Percentiles rank a stretch among this genome's conserved stretches.
These are phyloP conservation scores for Ustilago shanxiensis DNA, from an alignment of 1,284 basidiomycete genomes.

Conservation along the genomic window DNA sequence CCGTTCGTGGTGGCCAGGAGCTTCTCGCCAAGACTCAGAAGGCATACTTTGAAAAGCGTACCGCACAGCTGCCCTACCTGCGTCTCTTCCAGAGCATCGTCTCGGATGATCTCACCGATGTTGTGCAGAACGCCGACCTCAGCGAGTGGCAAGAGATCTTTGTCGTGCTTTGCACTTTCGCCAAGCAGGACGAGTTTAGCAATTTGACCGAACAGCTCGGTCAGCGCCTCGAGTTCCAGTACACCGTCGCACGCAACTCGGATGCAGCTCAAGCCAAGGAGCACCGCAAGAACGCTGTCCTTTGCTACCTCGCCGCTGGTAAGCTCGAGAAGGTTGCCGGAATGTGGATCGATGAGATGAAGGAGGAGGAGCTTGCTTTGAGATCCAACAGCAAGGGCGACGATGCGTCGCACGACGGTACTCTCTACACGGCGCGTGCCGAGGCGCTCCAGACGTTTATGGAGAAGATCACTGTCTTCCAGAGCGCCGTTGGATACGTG, in stretches of 20 bases:
- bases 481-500: slow-evolving; percentile 86
- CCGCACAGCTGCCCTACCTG: slow-evolving; percentile 84
- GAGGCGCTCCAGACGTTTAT: slow-evolving; percentile 92
- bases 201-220: slow-evolving; percentile 91
- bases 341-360: slow-evolving; percentile 93
- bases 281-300: slow-evolving; percentile 87
- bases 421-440: slow-evolving; percentile 83
- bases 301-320: slow-evolving; percentile 88
- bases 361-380: slow-evolving; percentile 80
- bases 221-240: slow-evolving; percentile 87
- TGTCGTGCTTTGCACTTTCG: slow-evolving; percentile 95
- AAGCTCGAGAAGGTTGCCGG: slow-evolving; percentile 88
- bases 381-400: slow-evolving; percentile 30
- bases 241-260: slow-evolving; percentile 71
- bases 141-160: slow-evolving; percentile 97
- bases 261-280: slow-evolving; percentile 72
- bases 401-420: slow-evolving; percentile 42
- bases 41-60: slow-evolving; percentile 89
- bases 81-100: slow-evolving; percentile 96
- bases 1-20: slow-evolving; percentile 89
- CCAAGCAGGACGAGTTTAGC: slow-evolving; percentile 85
- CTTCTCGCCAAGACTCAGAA: slow-evolving; percentile 91
- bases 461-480: slow-evolving; percentile 96
- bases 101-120: slow-evolving; percentile 88
- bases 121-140: slow-evolving; percentile 95